phyloP scores from a whole-genome alignment of 208 protist species.

The Trypanosoma theileri region DNA sequence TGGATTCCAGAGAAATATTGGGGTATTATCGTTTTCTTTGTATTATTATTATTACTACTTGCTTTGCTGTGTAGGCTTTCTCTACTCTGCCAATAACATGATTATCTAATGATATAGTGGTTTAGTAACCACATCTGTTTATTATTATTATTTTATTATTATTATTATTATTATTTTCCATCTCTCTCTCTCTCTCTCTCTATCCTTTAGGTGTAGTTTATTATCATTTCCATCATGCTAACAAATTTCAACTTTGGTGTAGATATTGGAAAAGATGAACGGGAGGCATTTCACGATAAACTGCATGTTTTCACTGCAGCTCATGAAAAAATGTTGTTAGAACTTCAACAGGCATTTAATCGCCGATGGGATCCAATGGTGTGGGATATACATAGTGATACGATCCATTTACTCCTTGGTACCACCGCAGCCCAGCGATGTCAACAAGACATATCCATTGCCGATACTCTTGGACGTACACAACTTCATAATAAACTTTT shows the following conservation, averaged over 20 bases:
- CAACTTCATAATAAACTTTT: conserved; percentile 43
- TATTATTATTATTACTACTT: too few relatives aligned
- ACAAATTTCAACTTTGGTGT: conserved; percentile 29
- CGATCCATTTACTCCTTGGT: conserved; percentile 36
- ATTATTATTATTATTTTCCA: too few relatives aligned
- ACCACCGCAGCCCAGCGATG: conserved; percentile 16
- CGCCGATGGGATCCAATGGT: conserved; percentile 47
- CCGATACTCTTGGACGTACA: conserved; percentile 36
- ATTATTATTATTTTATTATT: too few relatives aligned
- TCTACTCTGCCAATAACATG: too few relatives aligned
- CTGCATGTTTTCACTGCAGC: conserved; percentile 41
- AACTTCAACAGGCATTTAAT: conserved; percentile 50
- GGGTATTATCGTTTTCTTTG: too few relatives aligned
- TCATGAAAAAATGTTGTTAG: conserved; percentile 59
- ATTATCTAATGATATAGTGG: too few relatives aligned
- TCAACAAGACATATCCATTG: conserved; percentile 31
- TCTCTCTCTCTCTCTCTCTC: not conserved
- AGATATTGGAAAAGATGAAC: conserved; percentile 33
- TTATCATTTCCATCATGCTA: conserved; percentile 17
- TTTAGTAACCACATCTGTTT: too few relatives aligned
- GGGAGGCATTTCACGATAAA: conserved; percentile 31
- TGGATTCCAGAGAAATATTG: too few relatives aligned
- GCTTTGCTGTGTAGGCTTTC: too few relatives aligned
- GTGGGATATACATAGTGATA: conserved; percentile 48
- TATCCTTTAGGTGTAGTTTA: too few relatives aligned